These are phyloP conservation scores for Isochrysis galbana DNA, from an alignment of 78 protist genomes.

Conservation along the genomic window DNA sequence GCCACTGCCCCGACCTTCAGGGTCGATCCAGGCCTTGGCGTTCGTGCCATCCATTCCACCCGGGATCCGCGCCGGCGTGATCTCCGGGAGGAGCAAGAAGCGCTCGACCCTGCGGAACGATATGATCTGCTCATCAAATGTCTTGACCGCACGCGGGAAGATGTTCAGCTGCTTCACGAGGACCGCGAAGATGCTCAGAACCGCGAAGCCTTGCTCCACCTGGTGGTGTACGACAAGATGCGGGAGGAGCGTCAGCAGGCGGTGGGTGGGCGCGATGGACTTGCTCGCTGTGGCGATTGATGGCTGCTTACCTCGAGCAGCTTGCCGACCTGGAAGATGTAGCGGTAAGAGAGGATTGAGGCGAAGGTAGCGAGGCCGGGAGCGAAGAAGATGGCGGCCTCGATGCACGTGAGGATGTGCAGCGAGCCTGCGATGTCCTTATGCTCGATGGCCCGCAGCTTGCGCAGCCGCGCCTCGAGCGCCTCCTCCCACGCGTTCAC, in stretches of 20 bases:
- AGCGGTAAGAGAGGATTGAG: not conserved
- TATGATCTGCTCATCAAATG: not conserved
- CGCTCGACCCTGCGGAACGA: not conserved
- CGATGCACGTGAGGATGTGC: not conserved
- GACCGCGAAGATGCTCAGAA: not conserved
- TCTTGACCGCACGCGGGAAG: constrained; percentile 8
- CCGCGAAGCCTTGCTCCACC: not conserved
- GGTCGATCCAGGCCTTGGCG: no score
- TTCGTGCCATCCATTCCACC: no score
- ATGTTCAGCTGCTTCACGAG: not conserved
- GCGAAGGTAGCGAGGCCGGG: constrained; percentile 33
- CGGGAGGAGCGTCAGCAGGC: not conserved
- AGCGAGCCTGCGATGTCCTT: not conserved
- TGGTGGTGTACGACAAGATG: no score
- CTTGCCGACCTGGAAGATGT: not conserved
- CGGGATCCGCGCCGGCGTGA: not conserved
- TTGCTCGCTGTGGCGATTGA: no score
- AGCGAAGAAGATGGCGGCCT: not conserved
- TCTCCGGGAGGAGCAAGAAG: not conserved
- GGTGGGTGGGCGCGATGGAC: no score
- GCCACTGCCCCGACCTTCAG: no score
- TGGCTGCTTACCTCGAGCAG: no score
- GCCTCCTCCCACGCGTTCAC: constrained; percentile 55
- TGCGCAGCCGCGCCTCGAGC: not conserved
- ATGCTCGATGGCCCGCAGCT: constrained; percentile 13